A percentile compares a stretch with the other conserved stretches of the same genome.
Evolutionary conservation across 2,329 filamentous ascomycete species (phyloP).

Genomic region (Emergomyces orientalis): DNA sequence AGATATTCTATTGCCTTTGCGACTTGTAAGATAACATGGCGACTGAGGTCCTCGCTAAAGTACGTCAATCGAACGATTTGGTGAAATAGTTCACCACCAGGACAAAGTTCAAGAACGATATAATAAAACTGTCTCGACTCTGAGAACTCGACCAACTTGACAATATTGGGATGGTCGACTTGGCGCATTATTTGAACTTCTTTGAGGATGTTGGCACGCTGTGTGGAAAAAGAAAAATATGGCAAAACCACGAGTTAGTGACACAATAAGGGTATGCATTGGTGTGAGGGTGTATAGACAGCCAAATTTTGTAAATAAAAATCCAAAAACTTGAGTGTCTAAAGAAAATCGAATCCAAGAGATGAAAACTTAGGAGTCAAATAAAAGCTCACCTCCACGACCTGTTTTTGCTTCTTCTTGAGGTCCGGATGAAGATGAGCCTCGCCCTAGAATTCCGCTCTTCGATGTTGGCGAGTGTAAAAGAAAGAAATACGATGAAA

Average conservation of each 20-base stretch:
- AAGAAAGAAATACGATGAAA: conserved; percentile 22
- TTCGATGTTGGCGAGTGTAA: conserved; percentile 43
- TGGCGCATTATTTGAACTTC: conserved; percentile 98
- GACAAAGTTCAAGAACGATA: conserved; percentile 89
- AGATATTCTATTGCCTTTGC: conserved; percentile 90
- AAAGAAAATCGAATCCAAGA: conserved; percentile 5
- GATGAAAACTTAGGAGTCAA: conserved; percentile 22
- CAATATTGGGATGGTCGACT: conserved; percentile 90
- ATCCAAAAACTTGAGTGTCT: not conserved
- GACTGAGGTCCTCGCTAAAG: conserved; percentile 89
- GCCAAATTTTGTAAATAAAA: not conserved
- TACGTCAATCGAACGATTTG: conserved; percentile 97
- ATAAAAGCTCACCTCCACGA: conserved; percentile 77
- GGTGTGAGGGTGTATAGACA: not conserved
- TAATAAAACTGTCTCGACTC: conserved; percentile 96
- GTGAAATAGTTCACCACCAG: conserved; percentile 93
- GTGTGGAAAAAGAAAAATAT: conserved; percentile 15
- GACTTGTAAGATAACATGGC: conserved; percentile 90
- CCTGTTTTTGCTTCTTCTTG: conserved; percentile 77
- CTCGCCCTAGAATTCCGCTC: conserved; percentile 58
- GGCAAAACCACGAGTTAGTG: conserved; percentile 20
- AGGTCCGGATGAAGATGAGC: conserved; percentile 93
- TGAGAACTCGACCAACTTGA: conserved; percentile 86
- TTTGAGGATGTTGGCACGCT: conserved; percentile 96
- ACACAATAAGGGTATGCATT: conserved; percentile 1